Conservation (phyloP, 495 filamentous ascomycete genomes). For the Cenococcum geophilum region DNA sequence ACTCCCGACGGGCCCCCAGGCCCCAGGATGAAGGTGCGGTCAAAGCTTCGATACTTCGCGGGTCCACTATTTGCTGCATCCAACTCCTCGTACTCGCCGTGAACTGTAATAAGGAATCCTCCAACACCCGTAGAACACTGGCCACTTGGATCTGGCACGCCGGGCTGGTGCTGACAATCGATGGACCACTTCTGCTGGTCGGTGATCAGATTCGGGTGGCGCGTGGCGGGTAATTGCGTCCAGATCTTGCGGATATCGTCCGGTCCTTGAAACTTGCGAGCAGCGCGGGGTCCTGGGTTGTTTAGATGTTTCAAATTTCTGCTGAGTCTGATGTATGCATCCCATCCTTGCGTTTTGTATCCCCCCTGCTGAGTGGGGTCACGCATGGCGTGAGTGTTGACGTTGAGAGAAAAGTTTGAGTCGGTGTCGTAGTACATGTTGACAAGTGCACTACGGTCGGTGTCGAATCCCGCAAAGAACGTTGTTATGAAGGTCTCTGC, state of each 20-base stretch:
- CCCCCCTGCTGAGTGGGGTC: slow-evolving; percentile 39
- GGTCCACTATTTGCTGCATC: slow-evolving; percentile 47
- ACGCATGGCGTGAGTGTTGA: slow-evolving; percentile 60
- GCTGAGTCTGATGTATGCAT: slow-evolving; percentile 69
- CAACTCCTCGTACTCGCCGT: slow-evolving; percentile 78
- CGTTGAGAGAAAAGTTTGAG: slow-evolving; percentile 71
- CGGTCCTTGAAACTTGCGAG: slow-evolving; percentile 58
- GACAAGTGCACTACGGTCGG: slow-evolving; percentile 55
- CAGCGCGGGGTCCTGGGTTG: slow-evolving; percentile 51
- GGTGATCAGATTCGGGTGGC: slow-evolving; percentile 60
- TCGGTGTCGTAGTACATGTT: slow-evolving; percentile 67
- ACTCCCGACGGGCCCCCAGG: slow-evolving; percentile 61
- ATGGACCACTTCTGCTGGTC: slow-evolving; percentile 66
- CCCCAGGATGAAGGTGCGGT: slow-evolving; percentile 76
- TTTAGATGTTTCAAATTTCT: slow-evolving; percentile 71
- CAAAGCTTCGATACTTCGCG: slow-evolving; percentile 66
- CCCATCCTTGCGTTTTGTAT: slow-evolving; percentile 48
- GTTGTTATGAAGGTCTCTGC: slow-evolving; percentile 66
- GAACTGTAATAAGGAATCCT: slow-evolving; percentile 71
- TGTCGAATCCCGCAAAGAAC: slow-evolving; percentile 73
- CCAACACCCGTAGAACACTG: slow-evolving; percentile 59
- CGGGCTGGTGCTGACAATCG: slow-evolving; percentile 71
- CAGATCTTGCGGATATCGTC: slow-evolving; percentile 64
- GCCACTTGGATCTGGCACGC: slow-evolving; percentile 64
- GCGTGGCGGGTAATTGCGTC: slow-evolving; percentile 63